phyloP scores from a whole-genome alignment of 208 protist genomes.

The Strigomonas culicis region DNA sequence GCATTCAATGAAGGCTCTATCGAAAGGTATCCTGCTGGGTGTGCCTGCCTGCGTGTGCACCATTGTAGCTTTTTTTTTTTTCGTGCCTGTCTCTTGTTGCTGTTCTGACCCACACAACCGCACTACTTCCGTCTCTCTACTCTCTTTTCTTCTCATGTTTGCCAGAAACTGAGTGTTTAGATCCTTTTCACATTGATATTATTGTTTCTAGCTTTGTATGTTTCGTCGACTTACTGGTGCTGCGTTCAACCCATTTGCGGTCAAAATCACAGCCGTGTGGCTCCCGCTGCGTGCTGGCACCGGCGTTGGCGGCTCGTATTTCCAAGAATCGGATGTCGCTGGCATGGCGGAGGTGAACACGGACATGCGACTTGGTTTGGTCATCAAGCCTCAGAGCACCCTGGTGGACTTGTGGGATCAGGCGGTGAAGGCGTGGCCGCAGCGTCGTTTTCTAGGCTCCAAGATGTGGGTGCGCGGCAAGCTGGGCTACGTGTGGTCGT shows the following conservation, averaged over 20 bases:
- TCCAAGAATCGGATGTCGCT: constrained; percentile 69
- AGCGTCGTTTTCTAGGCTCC: constrained; percentile 76
- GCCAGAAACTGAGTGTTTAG: too few species aligned
- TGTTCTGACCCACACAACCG: background rate
- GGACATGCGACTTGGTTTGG: constrained; percentile 66
- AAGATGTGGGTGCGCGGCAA: constrained; percentile 89
- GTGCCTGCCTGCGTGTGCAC: too few species aligned
- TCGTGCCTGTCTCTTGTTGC: background rate
- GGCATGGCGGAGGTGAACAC: constrained; percentile 60
- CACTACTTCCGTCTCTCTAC: background rate
- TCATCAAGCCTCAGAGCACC: constrained; percentile 88
- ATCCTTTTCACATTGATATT: background rate
- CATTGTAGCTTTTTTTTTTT: background rate
- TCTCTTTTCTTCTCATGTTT: too few species aligned
- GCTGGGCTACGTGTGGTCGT: constrained; percentile 87
- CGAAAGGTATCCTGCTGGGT: too few species aligned
- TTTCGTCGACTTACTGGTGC: too few species aligned
- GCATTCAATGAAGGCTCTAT: too few species aligned
- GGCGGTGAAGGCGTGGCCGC: constrained; percentile 74
- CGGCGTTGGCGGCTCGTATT: constrained; percentile 77
- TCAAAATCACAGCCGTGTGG: constrained; percentile 3
- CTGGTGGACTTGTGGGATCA: constrained; percentile 86
- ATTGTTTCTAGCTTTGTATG: background rate
- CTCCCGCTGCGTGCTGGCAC: constrained; percentile 45
- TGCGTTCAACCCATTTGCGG: too few species aligned